Evolutionary conservation across 768 basidiomycete species (phyloP).

Genomic region (Termitomyces sp.): DNA sequence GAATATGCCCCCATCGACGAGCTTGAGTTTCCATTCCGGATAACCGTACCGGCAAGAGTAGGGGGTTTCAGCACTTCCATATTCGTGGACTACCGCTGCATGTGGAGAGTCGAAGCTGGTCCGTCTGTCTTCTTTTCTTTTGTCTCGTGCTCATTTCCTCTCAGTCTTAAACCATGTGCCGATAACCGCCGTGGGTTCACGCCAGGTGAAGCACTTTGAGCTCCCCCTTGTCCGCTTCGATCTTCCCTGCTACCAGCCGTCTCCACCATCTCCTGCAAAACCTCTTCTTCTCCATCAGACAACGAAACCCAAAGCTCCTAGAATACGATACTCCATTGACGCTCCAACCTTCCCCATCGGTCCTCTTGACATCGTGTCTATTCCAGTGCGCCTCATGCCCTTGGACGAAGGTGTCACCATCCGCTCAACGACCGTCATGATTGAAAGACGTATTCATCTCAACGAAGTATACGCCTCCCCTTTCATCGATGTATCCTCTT

Average conservation of each 20-base stretch:
- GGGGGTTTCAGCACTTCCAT: constrained; percentile 68
- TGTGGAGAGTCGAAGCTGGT: constrained; percentile 86
- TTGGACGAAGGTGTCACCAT: constrained; percentile 55
- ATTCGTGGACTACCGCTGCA: constrained; percentile 76
- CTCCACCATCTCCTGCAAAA: constrained; percentile 34
- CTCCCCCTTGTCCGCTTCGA: constrained; percentile 73
- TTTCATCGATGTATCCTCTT: constrained; percentile 20
- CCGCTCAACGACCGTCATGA: constrained; percentile 59
- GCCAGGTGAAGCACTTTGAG: constrained; percentile 69
- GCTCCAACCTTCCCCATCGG: constrained; percentile 60
- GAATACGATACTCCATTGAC: constrained; percentile 59
- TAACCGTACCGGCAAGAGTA: constrained; percentile 62
- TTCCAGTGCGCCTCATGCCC: constrained; percentile 62
- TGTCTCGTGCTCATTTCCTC: constrained; percentile 19
- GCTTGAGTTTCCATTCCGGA: constrained; percentile 67
- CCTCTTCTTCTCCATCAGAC: constrained; percentile 40
- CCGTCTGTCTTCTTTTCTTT: constrained; percentile 26
- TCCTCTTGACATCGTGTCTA: constrained; percentile 69
- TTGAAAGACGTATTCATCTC: constrained; percentile 73
- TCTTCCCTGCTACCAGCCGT: constrained; percentile 42
- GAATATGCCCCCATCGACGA: constrained; percentile 63
- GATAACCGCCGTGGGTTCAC: constrained; percentile 62
- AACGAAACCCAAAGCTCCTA: constrained; percentile 55
- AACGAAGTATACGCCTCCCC: constrained; percentile 34
- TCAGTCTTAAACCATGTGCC: constrained; percentile 69